These are phyloP conservation scores for Wickerhamiella alocasiicola DNA, from an alignment of 805 yeast species.

Conservation along the genomic window DNA sequence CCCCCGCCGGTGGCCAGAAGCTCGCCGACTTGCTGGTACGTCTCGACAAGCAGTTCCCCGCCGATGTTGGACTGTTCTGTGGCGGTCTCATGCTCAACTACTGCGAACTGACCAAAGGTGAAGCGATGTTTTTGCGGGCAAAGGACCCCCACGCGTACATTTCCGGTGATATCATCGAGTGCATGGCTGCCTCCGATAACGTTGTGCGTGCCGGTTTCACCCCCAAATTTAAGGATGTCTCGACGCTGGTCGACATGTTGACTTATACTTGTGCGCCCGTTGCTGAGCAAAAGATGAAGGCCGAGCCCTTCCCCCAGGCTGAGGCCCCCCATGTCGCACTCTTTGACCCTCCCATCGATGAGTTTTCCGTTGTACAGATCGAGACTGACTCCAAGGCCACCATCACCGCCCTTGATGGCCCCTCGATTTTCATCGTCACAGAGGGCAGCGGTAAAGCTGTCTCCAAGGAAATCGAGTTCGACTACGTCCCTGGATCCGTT, in stretches of 20 bases:
- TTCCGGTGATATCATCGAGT: slow-evolving; percentile 93
- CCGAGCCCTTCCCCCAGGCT: slow-evolving; percentile 36
- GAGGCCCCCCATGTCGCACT: slow-evolving; percentile 31
- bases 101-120: slow-evolving; percentile 69
- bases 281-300: slow-evolving; percentile 82
- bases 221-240: slow-evolving; percentile 96
- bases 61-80: slow-evolving; percentile 90
- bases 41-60: slow-evolving; percentile 78
- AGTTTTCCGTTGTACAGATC: slow-evolving; percentile 85
- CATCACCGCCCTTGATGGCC: slow-evolving; percentile 61
- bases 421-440: slow-evolving; percentile 75
- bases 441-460: slow-evolving; percentile 59
- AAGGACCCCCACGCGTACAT: slow-evolving; percentile 98
- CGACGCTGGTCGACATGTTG: slow-evolving; percentile 77
- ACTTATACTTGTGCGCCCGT: slow-evolving; percentile 84
- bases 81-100: slow-evolving; percentile 90
- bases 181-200: slow-evolving; percentile 99
- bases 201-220: slow-evolving; percentile 98
- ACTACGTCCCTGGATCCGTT: slow-evolving; percentile 60
- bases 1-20: slow-evolving; percentile 30
- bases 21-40: slow-evolving; percentile 66
- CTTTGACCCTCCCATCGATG: slow-evolving; percentile 94
- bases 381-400: slow-evolving; percentile 37
- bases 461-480: slow-evolving; percentile 32
- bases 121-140: slow-evolving; percentile 93